Percentiles rank a stretch among this genome's conserved stretches.
These are phyloP conservation scores for Beauveria sp. DNA, from an alignment of 2,329 filamentous ascomycete genomes.

Conservation along the genomic window DNA sequence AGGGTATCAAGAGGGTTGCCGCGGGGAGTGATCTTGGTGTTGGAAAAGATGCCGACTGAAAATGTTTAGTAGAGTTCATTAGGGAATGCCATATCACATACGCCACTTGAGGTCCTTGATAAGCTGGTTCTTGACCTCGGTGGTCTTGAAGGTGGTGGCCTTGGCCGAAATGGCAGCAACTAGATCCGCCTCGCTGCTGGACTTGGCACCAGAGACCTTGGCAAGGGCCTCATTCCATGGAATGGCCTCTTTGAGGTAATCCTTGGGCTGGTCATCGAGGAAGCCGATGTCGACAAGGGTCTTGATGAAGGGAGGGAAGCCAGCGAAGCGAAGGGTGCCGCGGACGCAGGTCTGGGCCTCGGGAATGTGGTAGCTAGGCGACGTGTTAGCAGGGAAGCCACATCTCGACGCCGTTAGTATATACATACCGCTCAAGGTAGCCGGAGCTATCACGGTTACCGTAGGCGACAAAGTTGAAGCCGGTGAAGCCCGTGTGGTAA, in stretches of 20 bases:
- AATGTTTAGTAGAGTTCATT: background rate
- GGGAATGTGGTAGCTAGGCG: constrained; percentile 64
- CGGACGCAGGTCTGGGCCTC: constrained; percentile 86
- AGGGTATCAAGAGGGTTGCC: constrained; percentile 86
- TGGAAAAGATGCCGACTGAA: constrained; percentile 53
- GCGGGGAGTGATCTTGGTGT: constrained; percentile 59
- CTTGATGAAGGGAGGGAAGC: constrained; percentile 87
- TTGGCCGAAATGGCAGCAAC: constrained; percentile 66
- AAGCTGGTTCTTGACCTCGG: constrained; percentile 53
- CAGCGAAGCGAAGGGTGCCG: constrained; percentile 74
- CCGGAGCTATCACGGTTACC: constrained; percentile 84
- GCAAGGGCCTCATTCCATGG: constrained; percentile 81
- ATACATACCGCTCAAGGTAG: constrained; percentile 62
- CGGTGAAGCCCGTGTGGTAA: constrained; percentile 85
- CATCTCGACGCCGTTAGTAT: background rate
- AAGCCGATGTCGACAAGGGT: constrained; percentile 86
- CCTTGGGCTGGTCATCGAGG: constrained; percentile 62
- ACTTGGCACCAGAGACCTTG: constrained; percentile 64
- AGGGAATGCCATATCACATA: background rate
- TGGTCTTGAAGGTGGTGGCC: constrained; percentile 53
- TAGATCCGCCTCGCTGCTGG: constrained; percentile 61
- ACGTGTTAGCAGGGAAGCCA: background rate
- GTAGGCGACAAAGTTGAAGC: constrained; percentile 81
- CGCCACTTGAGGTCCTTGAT: constrained; percentile 10
- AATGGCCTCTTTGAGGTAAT: constrained; percentile 58